Conservation (phyloP, 2,329 filamentous ascomycete species). For the Stagonosporopsis chrysanthemi region DNA sequence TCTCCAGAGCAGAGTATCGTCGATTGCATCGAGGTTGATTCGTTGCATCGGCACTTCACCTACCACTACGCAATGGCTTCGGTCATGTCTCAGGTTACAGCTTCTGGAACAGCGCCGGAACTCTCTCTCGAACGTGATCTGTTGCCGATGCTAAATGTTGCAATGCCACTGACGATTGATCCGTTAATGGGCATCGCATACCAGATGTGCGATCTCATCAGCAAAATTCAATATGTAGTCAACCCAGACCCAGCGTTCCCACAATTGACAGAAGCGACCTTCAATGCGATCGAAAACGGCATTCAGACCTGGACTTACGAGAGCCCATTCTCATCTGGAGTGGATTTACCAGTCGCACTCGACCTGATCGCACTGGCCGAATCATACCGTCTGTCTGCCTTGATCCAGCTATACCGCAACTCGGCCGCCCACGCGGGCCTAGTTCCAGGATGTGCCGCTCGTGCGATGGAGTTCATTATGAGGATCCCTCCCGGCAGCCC, state of each 20-base stretch:
- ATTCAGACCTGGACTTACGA: slow-evolving; percentile 46
- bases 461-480: slow-evolving; percentile 46
- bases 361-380: slow-evolving; percentile 48
- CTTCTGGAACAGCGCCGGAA: slow-evolving; percentile 18
- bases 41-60: slow-evolving; percentile 47
- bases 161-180: slow-evolving; percentile 40
- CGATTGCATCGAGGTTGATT: slow-evolving; percentile 44
- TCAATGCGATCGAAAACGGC: slow-evolving; percentile 40
- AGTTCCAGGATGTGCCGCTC: slow-evolving; percentile 39
- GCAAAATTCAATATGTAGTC: slow-evolving; percentile 46
- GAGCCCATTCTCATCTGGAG: slow-evolving; percentile 38
- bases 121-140: slow-evolving; percentile 30
- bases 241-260: slow-evolving; percentile 44
- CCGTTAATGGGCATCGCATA: slow-evolving; percentile 49
- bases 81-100: slow-evolving; percentile 42
- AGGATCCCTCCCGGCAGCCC: slow-evolving; percentile 46
- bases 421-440: slow-evolving; percentile 35
- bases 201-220: slow-evolving; percentile 44
- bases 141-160: slow-evolving; percentile 26
- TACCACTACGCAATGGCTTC: slow-evolving; percentile 49
- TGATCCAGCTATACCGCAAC: slow-evolving; percentile 47
- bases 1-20: slow-evolving; percentile 33
- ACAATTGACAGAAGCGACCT: slow-evolving; percentile 43
- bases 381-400: slow-evolving; percentile 43
- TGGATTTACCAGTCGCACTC: slow-evolving; percentile 43